Conservation (phyloP, 2,329 filamentous ascomycete genomes). For the Hymenoscyphus fructigenus region DNA sequence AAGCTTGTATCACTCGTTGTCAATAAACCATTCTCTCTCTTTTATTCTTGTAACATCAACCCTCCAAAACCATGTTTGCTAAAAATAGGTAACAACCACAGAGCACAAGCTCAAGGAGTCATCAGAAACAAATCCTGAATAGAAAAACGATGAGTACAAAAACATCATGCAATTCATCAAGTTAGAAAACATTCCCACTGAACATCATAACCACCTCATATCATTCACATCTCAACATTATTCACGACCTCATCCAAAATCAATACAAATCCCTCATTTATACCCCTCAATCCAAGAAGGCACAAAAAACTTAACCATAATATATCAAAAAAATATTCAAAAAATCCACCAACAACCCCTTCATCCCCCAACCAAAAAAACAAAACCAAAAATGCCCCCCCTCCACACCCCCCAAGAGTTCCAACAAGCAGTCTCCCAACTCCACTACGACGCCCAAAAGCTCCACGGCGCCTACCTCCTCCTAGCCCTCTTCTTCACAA, state of each 20-base stretch:
- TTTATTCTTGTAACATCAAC: too few relatives aligned
- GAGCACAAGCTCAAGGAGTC: background rate
- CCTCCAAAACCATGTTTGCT: background rate
- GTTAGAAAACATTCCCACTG: too few relatives aligned
- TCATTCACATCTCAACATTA: background rate
- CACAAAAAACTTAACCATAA: too few relatives aligned
- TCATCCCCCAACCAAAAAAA: background rate
- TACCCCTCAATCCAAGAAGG: background rate
- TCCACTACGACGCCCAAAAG: too few relatives aligned
- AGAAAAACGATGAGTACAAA: background rate
- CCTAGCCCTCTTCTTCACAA: background rate
- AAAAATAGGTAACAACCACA: background rate
- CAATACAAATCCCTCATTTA: background rate
- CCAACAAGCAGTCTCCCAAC: too few relatives aligned
- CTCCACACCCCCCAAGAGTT: too few relatives aligned
- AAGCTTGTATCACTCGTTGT: too few relatives aligned
- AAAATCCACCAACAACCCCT: background rate
- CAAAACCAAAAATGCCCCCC: background rate
- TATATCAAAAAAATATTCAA: too few relatives aligned
- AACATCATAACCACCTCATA: background rate
- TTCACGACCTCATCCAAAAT: background rate
- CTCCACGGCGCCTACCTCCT: background rate
- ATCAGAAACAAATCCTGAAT: background rate
- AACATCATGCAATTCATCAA: background rate
- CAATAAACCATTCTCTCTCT: too few relatives aligned